Base-by-base conservation (phyloP, 495 filamentous ascomycete species). In the Penicillium soppii region DNA sequence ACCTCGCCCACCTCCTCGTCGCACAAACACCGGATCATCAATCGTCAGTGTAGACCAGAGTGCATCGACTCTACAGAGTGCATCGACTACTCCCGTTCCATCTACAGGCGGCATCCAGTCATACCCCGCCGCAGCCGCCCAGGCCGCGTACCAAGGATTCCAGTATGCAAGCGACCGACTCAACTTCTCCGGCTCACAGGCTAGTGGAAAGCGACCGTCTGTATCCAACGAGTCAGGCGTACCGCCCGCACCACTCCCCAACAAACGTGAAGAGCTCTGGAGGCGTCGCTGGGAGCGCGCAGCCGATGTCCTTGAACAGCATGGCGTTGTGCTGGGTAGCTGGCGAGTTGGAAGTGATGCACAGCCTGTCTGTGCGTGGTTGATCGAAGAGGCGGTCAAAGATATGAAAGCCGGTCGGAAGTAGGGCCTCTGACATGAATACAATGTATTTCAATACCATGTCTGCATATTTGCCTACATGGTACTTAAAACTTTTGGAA, bases 261-360 rank as follows among this genome's bases (percentile, higher is more conserved):
- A 84, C 56, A 95, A 91, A 62, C 90, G 91, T 27, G 80, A 95
- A 47, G 86, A 91, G 40, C 62, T 95, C 19, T 99, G 95, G 95
- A 71, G 77, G 46, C 79, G 86, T 48, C 73, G 95, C 42, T 89
- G 91, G 82, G 82, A 81, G 52, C 72, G 83, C 7, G 94, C 95
- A 1, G 82, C 87, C 47, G 78, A 85, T 25, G 70, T 85, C 7
- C 77, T 97, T 7, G 82, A 82, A 4, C 63, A 76, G 0, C 72
- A 81, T 43, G 88, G 87, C 2, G 90, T 97, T 0, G 68, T 82
- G 53, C 67, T 99, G 50, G 82, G 87, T 50, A 92, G 81, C 50
- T 98, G 94, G 94, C 79, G 90, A 36, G 82, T 82, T 5, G 94
- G 94, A 1, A 76, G 74, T n/a, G 94, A 97, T 78, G 87, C 89